Percentiles rank a stretch among this genome's conserved stretches.
These are phyloP conservation scores for Inga oerstediana DNA, from an alignment of 306 rosid genomes.

Conservation along the genomic window DNA sequence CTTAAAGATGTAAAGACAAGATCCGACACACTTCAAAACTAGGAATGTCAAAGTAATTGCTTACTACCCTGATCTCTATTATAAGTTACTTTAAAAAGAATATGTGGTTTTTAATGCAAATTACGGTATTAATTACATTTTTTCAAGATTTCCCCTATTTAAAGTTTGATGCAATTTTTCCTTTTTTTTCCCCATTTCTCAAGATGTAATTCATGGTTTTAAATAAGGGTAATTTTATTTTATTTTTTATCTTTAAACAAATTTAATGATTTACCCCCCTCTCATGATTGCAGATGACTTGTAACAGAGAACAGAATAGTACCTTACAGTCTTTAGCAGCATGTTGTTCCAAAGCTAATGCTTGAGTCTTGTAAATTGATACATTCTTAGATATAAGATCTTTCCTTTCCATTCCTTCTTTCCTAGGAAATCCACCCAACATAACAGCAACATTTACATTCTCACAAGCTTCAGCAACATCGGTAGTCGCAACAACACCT, in stretches of 20 bases:
- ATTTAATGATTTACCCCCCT: too few relatives aligned
- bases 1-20: not conserved
- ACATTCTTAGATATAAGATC: constrained; percentile 78
- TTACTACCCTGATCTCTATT: too few relatives aligned
- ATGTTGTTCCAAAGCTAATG: constrained; percentile 70
- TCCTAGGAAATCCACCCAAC: constrained; percentile 75
- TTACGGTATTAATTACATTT: too few relatives aligned
- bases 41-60: not conserved
- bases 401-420: constrained; percentile 89
- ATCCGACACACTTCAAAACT: not conserved
- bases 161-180: too few relatives aligned
- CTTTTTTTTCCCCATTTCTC: too few relatives aligned
- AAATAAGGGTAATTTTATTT: too few relatives aligned
- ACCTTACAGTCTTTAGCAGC: constrained; percentile 77
- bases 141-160: too few relatives aligned
- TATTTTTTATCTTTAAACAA: too few relatives aligned
- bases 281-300: too few relatives aligned
- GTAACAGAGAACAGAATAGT: not conserved
- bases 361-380: constrained; percentile 75
- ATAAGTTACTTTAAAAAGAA: too few relatives aligned
- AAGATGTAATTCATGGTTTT: too few relatives aligned
- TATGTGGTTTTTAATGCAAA: too few relatives aligned
- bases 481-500: constrained; percentile 75
- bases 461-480: constrained; percentile 69
- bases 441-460: constrained; percentile 70